Base-by-base conservation (phyloP, 441 rosid genomes). In the Jatropha multifida region DNA sequence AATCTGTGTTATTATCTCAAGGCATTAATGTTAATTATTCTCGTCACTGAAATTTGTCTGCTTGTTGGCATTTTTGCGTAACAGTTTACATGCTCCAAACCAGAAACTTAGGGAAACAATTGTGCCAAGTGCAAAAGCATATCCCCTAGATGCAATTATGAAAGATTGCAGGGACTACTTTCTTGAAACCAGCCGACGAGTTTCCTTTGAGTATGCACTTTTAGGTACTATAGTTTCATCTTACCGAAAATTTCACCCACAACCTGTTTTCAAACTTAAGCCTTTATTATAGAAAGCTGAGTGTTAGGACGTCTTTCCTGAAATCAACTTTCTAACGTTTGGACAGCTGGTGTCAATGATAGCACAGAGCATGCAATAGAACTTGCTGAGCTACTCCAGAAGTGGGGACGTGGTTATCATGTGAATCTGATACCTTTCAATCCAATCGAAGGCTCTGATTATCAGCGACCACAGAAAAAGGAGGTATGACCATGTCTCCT, bases 81-180 rank as follows among this genome's bases (percentile, higher is more conserved):
- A 66, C 82, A 94, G 98, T 90, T 83, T 94, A 75, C 98, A 92
- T 81, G 97, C 99, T 75, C 92, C 99, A 74, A 92, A 83, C 84
- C 98, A 94, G 91, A 80, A 88, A 83, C 97, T 96, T 55, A 81
- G 97, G 76, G 98, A 94, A 83, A 83, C 88, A 55, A 91, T 94
- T 74, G 99, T 92, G 52, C 98, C 99, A 59, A 92, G 98, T 86
- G 97, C 99, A 55, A 96, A 96, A 85, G 86, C 94, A 72, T 96
- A 92, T 76, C 97, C 99, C 13, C 81, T 96, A 68, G 91, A 90
- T 71, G 97, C 99, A 76, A 83, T 96, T 62, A 90, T 96, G 98
- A 83, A 89, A 77, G 99, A 94, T 79, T 94, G 98, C 84, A 87
- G 81, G 83, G 97, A 92, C 58, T 94, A 96, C 89, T 89, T 90